Base-by-base conservation (phyloP, 2,329 filamentous ascomycete species). In the Aspergillus calidoustus region DNA sequence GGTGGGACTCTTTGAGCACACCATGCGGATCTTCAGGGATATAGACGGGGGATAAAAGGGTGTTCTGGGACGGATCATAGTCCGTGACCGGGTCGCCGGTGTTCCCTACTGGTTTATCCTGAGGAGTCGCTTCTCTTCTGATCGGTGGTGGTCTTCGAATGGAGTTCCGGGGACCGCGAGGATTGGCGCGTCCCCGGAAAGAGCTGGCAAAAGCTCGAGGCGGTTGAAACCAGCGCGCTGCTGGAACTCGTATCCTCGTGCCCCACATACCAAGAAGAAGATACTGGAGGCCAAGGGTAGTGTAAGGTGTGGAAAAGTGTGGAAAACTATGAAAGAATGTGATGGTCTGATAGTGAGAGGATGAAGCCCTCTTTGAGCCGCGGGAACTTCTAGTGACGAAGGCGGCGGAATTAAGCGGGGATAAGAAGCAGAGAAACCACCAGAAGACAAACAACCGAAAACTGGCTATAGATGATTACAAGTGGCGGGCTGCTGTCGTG, bases 11-110 rank as follows among this genome's bases (percentile, higher is more conserved):
- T 67, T 83, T 86, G 28, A 89, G 82, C 2, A 89, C 80, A 51
- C 80, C 84, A 78, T 86, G 74, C 1, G 85, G 83, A 67, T 89
- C 86, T 73, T 87, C 82, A 15, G 86, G 85, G 28, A 89, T 84
- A 66, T 87, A 78, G 2, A 89, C 86, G 9, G 87, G 85, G 7
- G 86, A 80, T 44, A 88, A 75, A 25, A 89, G 82, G 38, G 79
- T 77, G 67, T 83, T 83, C 57, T 79, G 76, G 30, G 72, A 61
- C 28, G 74, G 74, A 41, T 75, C 67, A 48, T 76, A 76, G 59
- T 82, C 79, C 8, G 83, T 74, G 47, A 79, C 75, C 3, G 69
- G 71, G 53, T 81, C 80, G 76, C 76, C 41, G 63, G 57, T 54
- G 60, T 61, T 30, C 62, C 50, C 56, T 17, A 62, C 47, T 34